A percentile compares a stretch with the other conserved stretches of the same genome.
Evolutionary conservation across 2,329 filamentous ascomycete species (phyloP).

Genomic region (Hypoxylon rubiginosum): DNA sequence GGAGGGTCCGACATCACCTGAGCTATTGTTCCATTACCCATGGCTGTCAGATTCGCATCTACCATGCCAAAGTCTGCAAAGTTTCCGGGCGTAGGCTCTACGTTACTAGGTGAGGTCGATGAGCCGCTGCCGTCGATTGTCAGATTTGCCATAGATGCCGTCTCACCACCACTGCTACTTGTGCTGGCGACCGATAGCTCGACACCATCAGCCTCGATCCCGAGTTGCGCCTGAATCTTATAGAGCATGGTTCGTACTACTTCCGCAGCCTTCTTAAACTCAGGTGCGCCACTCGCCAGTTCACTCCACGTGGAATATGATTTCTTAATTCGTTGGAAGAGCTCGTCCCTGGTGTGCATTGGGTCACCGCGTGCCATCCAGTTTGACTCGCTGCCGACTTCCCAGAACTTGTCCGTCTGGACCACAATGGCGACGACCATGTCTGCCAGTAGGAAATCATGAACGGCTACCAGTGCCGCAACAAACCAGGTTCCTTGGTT

Average conservation of each 20-base stretch:
- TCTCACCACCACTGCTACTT: conserved; percentile 17
- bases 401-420: conserved; percentile 59
- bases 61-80: conserved; percentile 38
- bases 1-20: conserved; percentile 33
- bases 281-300: conserved; percentile 54
- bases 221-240: conserved; percentile 54
- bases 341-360: conserved; percentile 55
- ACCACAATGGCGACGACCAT: conserved; percentile 70
- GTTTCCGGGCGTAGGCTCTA: conserved; percentile 24
- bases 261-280: conserved; percentile 62
- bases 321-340: conserved; percentile 57
- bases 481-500: conserved; percentile 68
- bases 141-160: conserved; percentile 38
- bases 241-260: conserved; percentile 62
- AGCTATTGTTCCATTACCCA: conserved; percentile 16
- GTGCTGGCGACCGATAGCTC: conserved; percentile 6
- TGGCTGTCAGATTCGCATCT: conserved; percentile 25
- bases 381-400: conserved; percentile 52
- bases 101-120: conserved; percentile 28
- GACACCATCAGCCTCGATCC: conserved; percentile 20
- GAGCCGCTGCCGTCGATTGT: conserved; percentile 32
- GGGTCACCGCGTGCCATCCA: conserved; percentile 54
- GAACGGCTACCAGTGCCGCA: conserved; percentile 65
- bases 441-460: conserved; percentile 72
- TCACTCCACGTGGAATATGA: conserved; percentile 62